Percentiles rank a stretch among this genome's conserved stretches.
phyloP scores from a whole-genome alignment of 2,329 filamentous ascomycete genomes.

The Boeremia lycopersici region DNA sequence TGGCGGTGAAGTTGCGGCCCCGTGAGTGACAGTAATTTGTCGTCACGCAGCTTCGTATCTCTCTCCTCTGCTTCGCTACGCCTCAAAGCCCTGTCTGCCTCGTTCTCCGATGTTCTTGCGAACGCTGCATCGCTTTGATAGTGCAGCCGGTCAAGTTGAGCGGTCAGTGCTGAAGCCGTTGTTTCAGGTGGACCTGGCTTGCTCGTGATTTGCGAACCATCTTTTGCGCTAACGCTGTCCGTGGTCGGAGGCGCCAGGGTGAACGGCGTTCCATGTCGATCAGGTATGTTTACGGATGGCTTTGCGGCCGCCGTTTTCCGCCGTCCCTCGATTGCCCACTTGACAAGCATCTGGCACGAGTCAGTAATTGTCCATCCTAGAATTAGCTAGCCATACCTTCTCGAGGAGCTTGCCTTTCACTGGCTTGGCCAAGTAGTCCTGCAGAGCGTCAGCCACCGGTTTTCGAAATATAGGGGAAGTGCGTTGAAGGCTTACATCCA shows the following conservation, averaged over 20 bases:
- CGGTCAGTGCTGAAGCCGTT: slow-evolving; percentile 41
- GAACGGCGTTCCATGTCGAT: slow-evolving; percentile 30
- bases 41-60: slow-evolving; percentile 59
- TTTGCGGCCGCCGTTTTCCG: slow-evolving; percentile 40
- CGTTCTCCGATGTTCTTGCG: slow-evolving; percentile 49
- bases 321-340: slow-evolving; percentile 64
- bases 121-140: slow-evolving; percentile 48
- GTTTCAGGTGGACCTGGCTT: slow-evolving; percentile 41
- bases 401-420: slow-evolving; percentile 72
- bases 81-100: slow-evolving; percentile 53
- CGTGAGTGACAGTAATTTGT: slow-evolving; percentile 59
- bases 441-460: slow-evolving; percentile 11
- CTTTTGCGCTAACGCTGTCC: slow-evolving; percentile 31
- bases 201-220: slow-evolving; percentile 38
- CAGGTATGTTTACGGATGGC: slow-evolving; percentile 30
- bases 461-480: slow-evolving; percentile 11
- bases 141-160: slow-evolving; percentile 46
- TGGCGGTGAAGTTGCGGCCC: slow-evolving; percentile 42
- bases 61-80: slow-evolving; percentile 61
- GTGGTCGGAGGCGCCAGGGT: slow-evolving; percentile 20
- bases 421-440: slow-evolving; percentile 55
- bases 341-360: slow-evolving; percentile 61
- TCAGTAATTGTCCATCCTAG: slow-evolving; percentile 21
- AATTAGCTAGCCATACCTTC: slow-evolving; percentile 46
- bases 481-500: slow-evolving; percentile 60